Conservation (phyloP, 495 filamentous ascomycete species). For the Sporormia fimetaria region DNA sequence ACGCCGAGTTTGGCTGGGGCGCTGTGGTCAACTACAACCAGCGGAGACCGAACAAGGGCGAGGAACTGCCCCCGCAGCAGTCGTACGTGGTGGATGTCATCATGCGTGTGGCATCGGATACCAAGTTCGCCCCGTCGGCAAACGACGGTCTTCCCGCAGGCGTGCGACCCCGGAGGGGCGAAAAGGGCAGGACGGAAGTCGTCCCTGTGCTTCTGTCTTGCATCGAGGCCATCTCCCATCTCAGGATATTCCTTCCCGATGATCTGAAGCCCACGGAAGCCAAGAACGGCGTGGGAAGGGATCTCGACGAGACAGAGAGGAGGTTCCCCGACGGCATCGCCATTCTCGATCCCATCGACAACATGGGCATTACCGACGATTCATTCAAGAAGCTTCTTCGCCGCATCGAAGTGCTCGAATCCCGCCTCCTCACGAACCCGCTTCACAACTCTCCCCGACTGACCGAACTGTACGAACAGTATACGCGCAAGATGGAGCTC, state of each 20-base stretch:
- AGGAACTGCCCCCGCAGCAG: constrained; percentile 59
- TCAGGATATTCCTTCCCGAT: constrained; percentile 68
- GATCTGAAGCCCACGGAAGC: constrained; percentile 53
- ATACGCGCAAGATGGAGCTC: constrained; percentile 66
- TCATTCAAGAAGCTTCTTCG: constrained; percentile 84
- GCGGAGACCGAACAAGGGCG: constrained; percentile 47
- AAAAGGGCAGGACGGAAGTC: constrained; percentile 64
- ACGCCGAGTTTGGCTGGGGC: constrained; percentile 87
- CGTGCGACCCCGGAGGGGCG: constrained; percentile 52
- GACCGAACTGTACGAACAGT: constrained; percentile 69
- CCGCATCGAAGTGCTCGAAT: constrained; percentile 92
- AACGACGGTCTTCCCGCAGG: constrained; percentile 52
- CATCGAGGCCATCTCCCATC: constrained; percentile 61
- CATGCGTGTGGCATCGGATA: constrained; percentile 51
- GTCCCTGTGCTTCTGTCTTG: constrained; percentile 79
- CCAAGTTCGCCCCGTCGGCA: constrained; percentile 45
- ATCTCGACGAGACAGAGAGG: constrained; percentile 60
- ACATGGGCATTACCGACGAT: constrained; percentile 86
- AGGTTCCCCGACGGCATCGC: constrained; percentile 91
- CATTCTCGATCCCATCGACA: constrained; percentile 80
- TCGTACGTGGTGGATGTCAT: constrained; percentile 72
- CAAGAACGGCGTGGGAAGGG: constrained; percentile 52
- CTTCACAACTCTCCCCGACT: constrained; percentile 80
- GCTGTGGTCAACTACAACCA: constrained; percentile 59
- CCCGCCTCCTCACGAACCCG: constrained; percentile 76